Base-by-base conservation (phyloP, 768 basidiomycete genomes). In the Lentinula raphanica region DNA sequence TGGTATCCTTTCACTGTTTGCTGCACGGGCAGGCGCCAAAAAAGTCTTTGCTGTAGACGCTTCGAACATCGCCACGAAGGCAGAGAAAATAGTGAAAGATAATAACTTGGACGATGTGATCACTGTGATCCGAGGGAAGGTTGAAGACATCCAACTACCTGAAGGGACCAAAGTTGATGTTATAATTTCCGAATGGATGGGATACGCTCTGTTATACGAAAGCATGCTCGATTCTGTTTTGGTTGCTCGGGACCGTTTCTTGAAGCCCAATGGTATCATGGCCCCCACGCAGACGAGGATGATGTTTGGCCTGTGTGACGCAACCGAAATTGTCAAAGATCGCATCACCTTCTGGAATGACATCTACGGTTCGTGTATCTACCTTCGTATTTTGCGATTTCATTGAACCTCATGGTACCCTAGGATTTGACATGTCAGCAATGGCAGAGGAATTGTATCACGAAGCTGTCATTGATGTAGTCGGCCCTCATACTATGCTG, bases 111-210 rank as follows among this genome's bases (percentile, higher is more conserved):
- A 84, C 40, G 74, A 85, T 62, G 71, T 89, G 27, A 90, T 98
- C 66, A 91, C 86, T 64, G 94, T 98, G 42, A 84, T 98, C 56
- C 86, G 80, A 50, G 93, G 93, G 27, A 97, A 96, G 70, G 83
- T 98, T 25, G 96, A 99, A 72, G 86, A 94, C 21, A 87, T 98
- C 58, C 70, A 64, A 6, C 76, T 98, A 1, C 93, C 92, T 1
- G 85, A 87, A 51, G 83, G 73, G 54, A 74, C 88, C 49, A 77
- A 91, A 54, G 96, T 98, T 23, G 96, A 99, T 69, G 83, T 99
- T 59, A 94, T 99, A 70, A 77, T 98, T 51, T 95, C 93, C 3
- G 96, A 99, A 71, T 98, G 96, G 96, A 98, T 98, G 96, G 94
- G 87, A 15, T 93, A 92, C 66, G 88, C 87, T 1, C 76, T 93